Evolutionary conservation across 2,329 filamentous ascomycete genomes (phyloP).

Genomic region (Cordyceps farinosa): DNA sequence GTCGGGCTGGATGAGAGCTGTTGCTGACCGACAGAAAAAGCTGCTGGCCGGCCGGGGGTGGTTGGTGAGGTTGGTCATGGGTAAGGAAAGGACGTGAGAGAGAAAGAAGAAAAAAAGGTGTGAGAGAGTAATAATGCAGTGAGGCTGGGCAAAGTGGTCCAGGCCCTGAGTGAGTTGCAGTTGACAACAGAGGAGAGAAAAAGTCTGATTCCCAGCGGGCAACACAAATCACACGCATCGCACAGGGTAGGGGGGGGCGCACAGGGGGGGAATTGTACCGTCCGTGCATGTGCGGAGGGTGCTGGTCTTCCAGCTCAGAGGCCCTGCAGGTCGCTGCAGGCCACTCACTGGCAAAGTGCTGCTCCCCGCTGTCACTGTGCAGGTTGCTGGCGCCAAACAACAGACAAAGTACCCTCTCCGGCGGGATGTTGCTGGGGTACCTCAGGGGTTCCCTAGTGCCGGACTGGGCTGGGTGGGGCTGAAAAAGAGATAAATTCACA

Average conservation of each 20-base stretch:
- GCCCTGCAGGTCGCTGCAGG: not conserved
- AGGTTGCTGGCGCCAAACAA: not conserved
- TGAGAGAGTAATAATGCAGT: conserved; percentile 13
- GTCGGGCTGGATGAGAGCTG: not conserved
- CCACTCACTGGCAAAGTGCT: not conserved
- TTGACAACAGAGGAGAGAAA: not conserved
- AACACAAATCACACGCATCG: conserved; percentile 1
- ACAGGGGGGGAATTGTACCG: not conserved
- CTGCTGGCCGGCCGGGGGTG: conserved; percentile 7
- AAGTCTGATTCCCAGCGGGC: not conserved
- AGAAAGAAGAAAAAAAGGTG: conserved; percentile 6
- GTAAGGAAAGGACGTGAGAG: conserved; percentile 1
- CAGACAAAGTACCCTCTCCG: conserved; percentile 10
- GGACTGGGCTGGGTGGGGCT: conserved; percentile 32
- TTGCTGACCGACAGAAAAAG: conserved; percentile 1
- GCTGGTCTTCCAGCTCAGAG: not conserved
- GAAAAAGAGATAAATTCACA: conserved; percentile 40
- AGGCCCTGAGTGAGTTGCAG: not conserved
- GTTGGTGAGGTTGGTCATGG: conserved; percentile 13
- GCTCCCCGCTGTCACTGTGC: not conserved
- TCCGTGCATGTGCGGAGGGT: not conserved
- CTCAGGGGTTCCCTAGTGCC: conserved; percentile 36
- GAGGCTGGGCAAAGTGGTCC: conserved; percentile 12
- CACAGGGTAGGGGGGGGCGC: not conserved
- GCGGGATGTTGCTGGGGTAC: conserved; percentile 34